A percentile compares a stretch with the other conserved stretches of the same genome.
Conservation (phyloP, 768 basidiomycete genomes). For the Boletus patriciae region DNA sequence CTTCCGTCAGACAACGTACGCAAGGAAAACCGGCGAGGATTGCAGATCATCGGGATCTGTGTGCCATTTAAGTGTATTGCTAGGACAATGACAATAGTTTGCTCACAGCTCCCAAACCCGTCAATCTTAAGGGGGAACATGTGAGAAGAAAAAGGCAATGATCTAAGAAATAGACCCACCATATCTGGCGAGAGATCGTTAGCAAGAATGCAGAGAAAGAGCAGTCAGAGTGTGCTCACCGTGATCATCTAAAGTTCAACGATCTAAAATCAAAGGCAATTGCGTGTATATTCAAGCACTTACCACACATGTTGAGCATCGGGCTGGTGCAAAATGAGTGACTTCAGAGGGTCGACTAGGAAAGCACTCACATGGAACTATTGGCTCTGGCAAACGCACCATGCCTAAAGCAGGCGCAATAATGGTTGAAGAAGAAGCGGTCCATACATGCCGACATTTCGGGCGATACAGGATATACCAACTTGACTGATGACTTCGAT, state of each 20-base stretch:
- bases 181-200: constrained; percentile 40
- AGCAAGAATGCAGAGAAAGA: constrained; percentile 1
- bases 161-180: constrained; percentile 33
- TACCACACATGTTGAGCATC: constrained; percentile 86
- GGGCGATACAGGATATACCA: constrained; percentile 56
- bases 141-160: background rate
- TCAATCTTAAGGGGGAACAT: constrained; percentile 54
- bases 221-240: constrained; percentile 44
- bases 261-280: background rate
- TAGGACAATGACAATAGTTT: background rate
- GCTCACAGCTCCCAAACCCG: constrained; percentile 80
- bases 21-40: constrained; percentile 65
- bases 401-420: constrained; percentile 80
- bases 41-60: constrained; percentile 83
- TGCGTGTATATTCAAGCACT: constrained; percentile 18
- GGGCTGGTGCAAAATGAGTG: constrained; percentile 48
- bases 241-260: constrained; percentile 63
- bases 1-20: constrained; percentile 40
- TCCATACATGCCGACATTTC: constrained; percentile 79
- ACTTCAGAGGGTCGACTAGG: background rate
- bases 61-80: background rate
- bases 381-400: constrained; percentile 92
- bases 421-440: constrained; percentile 88
- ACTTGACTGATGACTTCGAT: constrained; percentile 58
- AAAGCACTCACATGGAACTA: constrained; percentile 70